Evolutionary conservation across 1,139 yeast genomes (phyloP), one percentile per base, ranked within the genome.

Genomic region (Ashbya aceris): DNA sequence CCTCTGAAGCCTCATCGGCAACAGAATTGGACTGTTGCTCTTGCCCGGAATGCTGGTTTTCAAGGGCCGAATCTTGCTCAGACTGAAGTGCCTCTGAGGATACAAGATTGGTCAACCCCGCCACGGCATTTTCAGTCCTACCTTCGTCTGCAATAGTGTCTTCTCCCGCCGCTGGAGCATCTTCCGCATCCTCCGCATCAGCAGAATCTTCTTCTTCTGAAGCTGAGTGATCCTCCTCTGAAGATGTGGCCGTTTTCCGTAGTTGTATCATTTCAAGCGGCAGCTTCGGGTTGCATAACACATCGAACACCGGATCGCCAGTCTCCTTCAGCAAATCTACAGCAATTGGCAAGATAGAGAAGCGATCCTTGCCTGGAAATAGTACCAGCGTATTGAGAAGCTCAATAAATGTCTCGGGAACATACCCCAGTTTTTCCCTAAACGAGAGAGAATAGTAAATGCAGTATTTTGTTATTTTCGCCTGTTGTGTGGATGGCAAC

Each of bases 201-300:
- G 38, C 48, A 10, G 45, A 49, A 11, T 39, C 48, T 30, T 45
- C 49, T 12, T 45, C 49, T n/a, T 44, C 47, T 7, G 31, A 31
- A 39, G 13, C 6, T 12, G 11, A 3, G 13, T 3, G 3, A n/a
- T 12, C 53, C 17, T 49, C 56, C 13, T 47, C 53, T 17, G 49
- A 52, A 17, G 56, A 60, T 12, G 39, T 54, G 13, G 39, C 40
- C 9, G 49, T 46, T 4, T 7, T 20, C 31, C 58, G 64, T 39
- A 66, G 61, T 41, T 68, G 64, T 30, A 61, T 53, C 4, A 76
- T 71, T 42, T 73, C 63, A 33, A 85, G 74, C 2, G 96, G 96
- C 51, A 86, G 75, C 50, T 93, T 69, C 31, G 96, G 95, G 53
- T 83, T 83, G 46, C 77, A 72, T 53, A 85, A 68, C 2, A 78